phyloP scores from a whole-genome alignment of 108 stramenopile species.

The Nitzschia inconspicua region DNA sequence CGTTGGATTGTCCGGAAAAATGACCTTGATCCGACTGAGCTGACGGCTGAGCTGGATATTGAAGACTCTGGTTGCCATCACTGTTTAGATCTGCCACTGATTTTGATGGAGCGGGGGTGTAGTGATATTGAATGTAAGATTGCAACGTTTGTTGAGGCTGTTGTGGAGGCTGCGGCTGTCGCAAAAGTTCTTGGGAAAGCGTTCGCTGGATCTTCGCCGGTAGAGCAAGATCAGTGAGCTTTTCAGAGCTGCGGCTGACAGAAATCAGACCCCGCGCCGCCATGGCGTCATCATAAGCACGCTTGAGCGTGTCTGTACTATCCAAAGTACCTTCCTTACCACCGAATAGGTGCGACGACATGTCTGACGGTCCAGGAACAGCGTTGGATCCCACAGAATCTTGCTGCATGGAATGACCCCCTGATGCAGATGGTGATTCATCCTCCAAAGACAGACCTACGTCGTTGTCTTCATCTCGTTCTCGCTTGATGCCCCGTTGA shows the following conservation, averaged over 20 bases:
- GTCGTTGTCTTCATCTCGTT: constrained; percentile 85
- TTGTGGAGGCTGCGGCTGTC: constrained; percentile 49
- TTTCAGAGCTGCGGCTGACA: constrained; percentile 80
- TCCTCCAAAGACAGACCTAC: constrained; percentile 88
- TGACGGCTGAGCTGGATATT: constrained; percentile 41
- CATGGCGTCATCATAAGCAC: constrained; percentile 86
- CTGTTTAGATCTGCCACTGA: not conserved
- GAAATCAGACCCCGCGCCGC: constrained; percentile 86
- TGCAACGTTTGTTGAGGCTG: constrained; percentile 14
- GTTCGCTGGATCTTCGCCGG: constrained; percentile 86
- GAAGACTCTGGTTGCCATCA: constrained; percentile 17
- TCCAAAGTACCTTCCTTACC: constrained; percentile 6
- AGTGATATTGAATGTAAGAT: constrained; percentile 17
- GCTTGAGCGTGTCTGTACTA: constrained; percentile 64
- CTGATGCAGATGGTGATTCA: constrained; percentile 51
- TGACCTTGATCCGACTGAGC: constrained; percentile 15
- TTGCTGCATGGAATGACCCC: constrained; percentile 4
- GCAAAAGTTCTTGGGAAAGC: constrained; percentile 79
- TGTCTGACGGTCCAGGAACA: not conserved
- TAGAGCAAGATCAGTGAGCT: constrained; percentile 80
- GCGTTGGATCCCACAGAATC: constrained; percentile 9
- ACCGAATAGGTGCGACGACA: not conserved
- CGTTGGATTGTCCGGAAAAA: not conserved
- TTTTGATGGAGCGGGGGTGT: constrained; percentile 5
- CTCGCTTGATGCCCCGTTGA: constrained; percentile 52